Base-by-base conservation (phyloP, 768 basidiomycete species). In the Exidia glandulosa region DNA sequence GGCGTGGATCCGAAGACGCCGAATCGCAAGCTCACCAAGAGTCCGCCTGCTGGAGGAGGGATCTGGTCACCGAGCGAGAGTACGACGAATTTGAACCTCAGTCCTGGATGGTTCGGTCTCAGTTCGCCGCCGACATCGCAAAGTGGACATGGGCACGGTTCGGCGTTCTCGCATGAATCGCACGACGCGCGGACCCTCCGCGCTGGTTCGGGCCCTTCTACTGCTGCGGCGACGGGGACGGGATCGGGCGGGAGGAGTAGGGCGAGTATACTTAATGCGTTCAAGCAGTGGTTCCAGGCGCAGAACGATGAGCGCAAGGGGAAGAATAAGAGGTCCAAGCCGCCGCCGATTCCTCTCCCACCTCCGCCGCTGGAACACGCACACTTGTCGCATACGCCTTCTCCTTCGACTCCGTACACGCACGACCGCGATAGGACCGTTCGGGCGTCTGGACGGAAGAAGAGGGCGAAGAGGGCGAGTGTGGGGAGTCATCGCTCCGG, bases 231-330 rank as follows among this genome's bases (percentile, higher is more conserved):
- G 41, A 13, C 41, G 41, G 50, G 50, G 6, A 27, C 47, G 19
- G 47, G 47, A n/a, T 27, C 27, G 6, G 50, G 75, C 25, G 73
- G 79, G 32, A 78, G 86, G 27, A 86, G 88, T 68, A 79, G 88
- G 34, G 88, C 90, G 7, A 92, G 88, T 68, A 70, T 98, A 31
- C 74, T 97, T 56, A 85, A 87, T 2, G 82, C 91, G 5, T 92
- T 98, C 73, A 81, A 90, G 50, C 78, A 86, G 62, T 93, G 94
- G 90, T 95, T 97, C 73, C 50, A 54, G 36, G 36, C 36, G 36
- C 10, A 19, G 27, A 83, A 92, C 61, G 93, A 96, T 62, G 94
- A 94, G 63, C 79, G 81, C 64, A 93, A 90, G 68, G 86, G 91
- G 3, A 95, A 94, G 74, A 54, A 54, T 13, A 23, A 27, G 25